Conservation (phyloP, 2,329 filamentous ascomycete genomes). For the Cryphonectria carpinicola region DNA sequence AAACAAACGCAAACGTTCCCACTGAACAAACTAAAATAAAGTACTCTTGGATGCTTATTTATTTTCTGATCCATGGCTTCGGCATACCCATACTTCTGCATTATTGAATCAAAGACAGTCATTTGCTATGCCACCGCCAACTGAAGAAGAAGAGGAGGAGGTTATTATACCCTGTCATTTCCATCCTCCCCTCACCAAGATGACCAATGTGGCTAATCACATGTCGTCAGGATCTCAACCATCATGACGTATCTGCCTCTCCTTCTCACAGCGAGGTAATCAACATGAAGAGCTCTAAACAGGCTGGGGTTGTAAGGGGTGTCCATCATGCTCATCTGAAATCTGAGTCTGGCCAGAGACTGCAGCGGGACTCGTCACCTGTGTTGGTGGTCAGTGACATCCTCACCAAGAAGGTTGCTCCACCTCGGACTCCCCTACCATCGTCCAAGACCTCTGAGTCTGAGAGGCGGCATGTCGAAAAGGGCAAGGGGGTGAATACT, state of each 20-base stretch:
- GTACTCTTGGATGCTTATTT: not conserved
- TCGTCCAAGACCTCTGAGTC: not conserved
- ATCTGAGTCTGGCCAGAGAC: not conserved
- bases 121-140: constrained; percentile 14
- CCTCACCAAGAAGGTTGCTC: not conserved
- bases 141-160: constrained; percentile 20
- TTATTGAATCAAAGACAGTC: not conserved
- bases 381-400: constrained; percentile 24
- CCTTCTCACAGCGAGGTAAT: not conserved
- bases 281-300: not conserved
- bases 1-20: not conserved
- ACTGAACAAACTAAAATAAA: not conserved
- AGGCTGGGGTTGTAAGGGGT: not conserved
- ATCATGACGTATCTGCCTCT: not conserved
- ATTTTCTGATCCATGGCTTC: not conserved
- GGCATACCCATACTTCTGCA: too few species aligned
- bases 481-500: not conserved
- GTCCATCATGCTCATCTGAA: not conserved
- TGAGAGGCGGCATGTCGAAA: not conserved
- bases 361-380: constrained; percentile 5
- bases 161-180: not conserved
- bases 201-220: constrained; percentile 4
- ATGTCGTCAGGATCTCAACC: constrained; percentile 3
- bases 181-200: not conserved
- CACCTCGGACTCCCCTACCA: constrained; percentile 2